phyloP scores from a whole-genome alignment of 2,329 filamentous ascomycete genomes.

The Cladosporium sp. region DNA sequence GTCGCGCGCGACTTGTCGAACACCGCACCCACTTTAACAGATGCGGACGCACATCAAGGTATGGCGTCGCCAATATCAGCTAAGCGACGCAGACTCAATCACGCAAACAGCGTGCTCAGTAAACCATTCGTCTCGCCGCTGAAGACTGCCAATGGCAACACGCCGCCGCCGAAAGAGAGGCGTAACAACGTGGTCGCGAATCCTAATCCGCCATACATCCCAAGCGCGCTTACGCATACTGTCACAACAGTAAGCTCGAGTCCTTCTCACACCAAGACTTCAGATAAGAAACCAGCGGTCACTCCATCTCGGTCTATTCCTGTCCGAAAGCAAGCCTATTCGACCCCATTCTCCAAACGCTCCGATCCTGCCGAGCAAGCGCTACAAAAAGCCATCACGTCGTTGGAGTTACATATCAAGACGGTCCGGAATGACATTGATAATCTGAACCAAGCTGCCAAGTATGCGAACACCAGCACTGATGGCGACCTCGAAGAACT shows the following conservation, averaged over 20 bases:
- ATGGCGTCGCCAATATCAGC: constrained; percentile 48
- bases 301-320: constrained; percentile 21
- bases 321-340: constrained; percentile 36
- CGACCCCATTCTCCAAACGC: constrained; percentile 17
- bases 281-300: not conserved
- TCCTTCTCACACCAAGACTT: not conserved
- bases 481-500: constrained; percentile 55
- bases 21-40: too few species aligned
- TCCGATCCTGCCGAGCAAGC: constrained; percentile 23
- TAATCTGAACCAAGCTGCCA: constrained; percentile 48
- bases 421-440: constrained; percentile 47
- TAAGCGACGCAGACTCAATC: constrained; percentile 62
- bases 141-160: constrained; percentile 16
- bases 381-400: constrained; percentile 21
- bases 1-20: too few species aligned
- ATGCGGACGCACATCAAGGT: not conserved
- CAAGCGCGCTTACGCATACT: constrained; percentile 29
- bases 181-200: constrained; percentile 11
- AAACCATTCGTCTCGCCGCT: constrained; percentile 72
- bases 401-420: constrained; percentile 34
- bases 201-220: constrained; percentile 21
- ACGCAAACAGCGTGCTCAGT: constrained; percentile 54
- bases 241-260: constrained; percentile 10
- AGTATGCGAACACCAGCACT: constrained; percentile 42
- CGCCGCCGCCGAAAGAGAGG: constrained; percentile 17